Base-by-base conservation (phyloP, 2,329 filamentous ascomycete species). In the Aspergillus awamori region DNA sequence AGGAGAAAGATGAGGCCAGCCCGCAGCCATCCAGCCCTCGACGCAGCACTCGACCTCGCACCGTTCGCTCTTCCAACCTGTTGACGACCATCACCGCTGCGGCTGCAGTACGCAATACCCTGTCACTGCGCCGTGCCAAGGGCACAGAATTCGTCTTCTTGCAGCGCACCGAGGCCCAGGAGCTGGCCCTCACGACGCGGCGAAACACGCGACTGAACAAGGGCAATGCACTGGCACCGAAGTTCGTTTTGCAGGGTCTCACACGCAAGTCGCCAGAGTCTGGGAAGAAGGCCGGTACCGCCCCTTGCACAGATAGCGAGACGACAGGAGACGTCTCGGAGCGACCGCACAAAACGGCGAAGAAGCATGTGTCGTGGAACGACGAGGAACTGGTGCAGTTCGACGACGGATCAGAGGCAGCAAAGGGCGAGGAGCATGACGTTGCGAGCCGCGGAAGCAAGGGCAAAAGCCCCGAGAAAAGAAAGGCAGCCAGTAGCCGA, bases 71-170 rank as follows among this genome's bases (percentile, higher is more conserved):
- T 17, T 33, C 47, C 47, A n/a, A 64, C 43, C 62, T 67, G 53
- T 65, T 69, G 61, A 62, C 61, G 48, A 59, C 67, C 6, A 45
- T 45, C 20, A 64, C 67, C 26, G 63, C 62, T 17, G 68, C 72
- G 15, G 57, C 57, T 28, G 63, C 66, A 13, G 65, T 75, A 41
- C 77, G 76, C 56, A 77, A 74, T 52, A 73, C 72, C 6, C 76
- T 80, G 53, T 72, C 78, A 4, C 72, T 81, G 20, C 78, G 79
- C 53, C 77, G 79, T 11, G 72, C 78, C 3, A 80, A 77, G 53
- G 79, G 79, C 5, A 80, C 72, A 5, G 79, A 81, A 54, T 81
- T 81, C 55, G 69, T 81, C 28, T 80, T 80, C 57, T 68, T 75
- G 26, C 72, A 79, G 52, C 71, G 72, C 10, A 76, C 78, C 2